Base-by-base conservation (phyloP, 2,329 filamentous ascomycete species). In the Colletotrichum melonis region DNA sequence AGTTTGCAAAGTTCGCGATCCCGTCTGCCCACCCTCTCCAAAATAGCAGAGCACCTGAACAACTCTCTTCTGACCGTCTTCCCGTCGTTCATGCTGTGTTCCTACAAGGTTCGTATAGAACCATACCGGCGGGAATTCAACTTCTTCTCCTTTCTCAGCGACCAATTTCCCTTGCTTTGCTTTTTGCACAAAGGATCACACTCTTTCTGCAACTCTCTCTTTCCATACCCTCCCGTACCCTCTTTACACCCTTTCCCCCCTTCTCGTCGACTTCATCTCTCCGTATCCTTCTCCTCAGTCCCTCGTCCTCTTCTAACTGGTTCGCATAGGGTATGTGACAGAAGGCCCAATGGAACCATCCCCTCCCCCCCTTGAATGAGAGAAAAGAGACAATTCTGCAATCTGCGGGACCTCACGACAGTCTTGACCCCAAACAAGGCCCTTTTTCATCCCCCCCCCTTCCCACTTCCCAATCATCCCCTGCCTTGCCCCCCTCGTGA, bases 51-150 rank as follows among this genome's bases (percentile, higher is more conserved):
- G 35, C 12, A 38, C n/a, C n/a, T n/a, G 24, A 55, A 11, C n/a
- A 6, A 16, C 9, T 55, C 46, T 32, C n/a, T 24, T 19, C 12
- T 3, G 3, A 16, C 19, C 46, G 12, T 26, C 28, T 69, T 60
- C 55, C 70, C 46, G 55, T 69, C 46, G 54, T 69, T 73, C 66
- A 69, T 69, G 70, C 46, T 65, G 70, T 73, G 70, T 73, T 69
- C 66, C 70, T 59, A 69, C 70, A 69, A 46, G 59, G 59, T 69
- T 69, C 66, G 66, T 65, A 69, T 64, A 32, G 66, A 60, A 65
- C 70, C 70, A 69, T 60, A 64, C 32, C 42, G 46, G 66, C 66
- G 70, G 70, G 65, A 69, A 54, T 63, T 19, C n/a, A 19, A n/a
- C n/a, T 52, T 24, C 26, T 9, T 52, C 16, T 49, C 11, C 19